A percentile compares a stretch with the other conserved stretches of the same genome.
Conservation (phyloP, 306 rosid genomes). For the Carpinus viminea region DNA sequence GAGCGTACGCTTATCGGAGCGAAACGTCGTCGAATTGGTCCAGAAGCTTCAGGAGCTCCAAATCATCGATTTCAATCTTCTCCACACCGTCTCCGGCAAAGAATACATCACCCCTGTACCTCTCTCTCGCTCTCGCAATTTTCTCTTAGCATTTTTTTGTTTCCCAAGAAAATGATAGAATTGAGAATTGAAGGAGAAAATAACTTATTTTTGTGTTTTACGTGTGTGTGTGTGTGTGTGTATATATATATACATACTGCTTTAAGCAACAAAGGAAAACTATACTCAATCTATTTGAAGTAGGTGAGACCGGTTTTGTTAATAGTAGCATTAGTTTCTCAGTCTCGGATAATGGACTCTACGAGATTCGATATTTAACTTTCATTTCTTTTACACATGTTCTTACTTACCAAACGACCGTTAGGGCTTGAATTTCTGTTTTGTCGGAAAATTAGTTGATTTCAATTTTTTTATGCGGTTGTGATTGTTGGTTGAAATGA, state of each 20-base stretch:
- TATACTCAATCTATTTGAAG: background rate
- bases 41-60: conserved; percentile 90
- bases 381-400: background rate
- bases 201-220: background rate
- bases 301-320: background rate
- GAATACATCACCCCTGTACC: conserved; percentile 93
- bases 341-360: background rate
- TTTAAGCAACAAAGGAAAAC: background rate
- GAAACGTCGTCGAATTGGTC: conserved; percentile 95
- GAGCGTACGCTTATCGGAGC: conserved; percentile 85
- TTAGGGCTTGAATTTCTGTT: background rate
- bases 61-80: conserved; percentile 93
- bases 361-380: background rate
- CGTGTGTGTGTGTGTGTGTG: background rate
- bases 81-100: conserved; percentile 92
- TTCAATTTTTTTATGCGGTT: background rate
- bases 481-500: background rate
- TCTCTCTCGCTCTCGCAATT: conserved; percentile 22
- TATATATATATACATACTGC: background rate
- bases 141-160: background rate
- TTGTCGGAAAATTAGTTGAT: background rate
- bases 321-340: background rate
- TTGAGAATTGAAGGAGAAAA: background rate
- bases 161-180: background rate
- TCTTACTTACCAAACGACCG: background rate